These are phyloP conservation scores for Crucibulum laeve DNA, from an alignment of 768 basidiomycete species.

Conservation along the genomic window DNA sequence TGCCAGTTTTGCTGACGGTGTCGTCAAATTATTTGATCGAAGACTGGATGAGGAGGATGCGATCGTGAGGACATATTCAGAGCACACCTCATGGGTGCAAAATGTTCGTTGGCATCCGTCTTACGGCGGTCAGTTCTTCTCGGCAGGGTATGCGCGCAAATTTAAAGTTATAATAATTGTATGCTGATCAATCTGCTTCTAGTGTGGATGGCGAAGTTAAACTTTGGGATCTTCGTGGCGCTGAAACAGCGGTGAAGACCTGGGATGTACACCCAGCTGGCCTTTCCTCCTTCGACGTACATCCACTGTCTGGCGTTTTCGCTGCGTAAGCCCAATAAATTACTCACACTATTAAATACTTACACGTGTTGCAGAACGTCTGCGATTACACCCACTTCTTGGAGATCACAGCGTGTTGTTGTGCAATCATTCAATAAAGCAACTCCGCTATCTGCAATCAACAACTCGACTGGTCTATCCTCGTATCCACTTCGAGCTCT, in stretches of 20 bases:
- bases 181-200: slow-evolving; percentile 2
- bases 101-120: slow-evolving; percentile 83
- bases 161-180: neutral
- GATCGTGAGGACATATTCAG: slow-evolving; percentile 70
- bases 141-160: slow-evolving; percentile 66
- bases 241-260: slow-evolving; percentile 51
- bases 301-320: slow-evolving; percentile 78
- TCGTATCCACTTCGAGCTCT: slow-evolving; percentile 49
- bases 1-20: slow-evolving; percentile 91
- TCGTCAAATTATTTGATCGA: slow-evolving; percentile 86
- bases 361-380: slow-evolving; percentile 40
- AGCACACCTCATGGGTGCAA: slow-evolving; percentile 86
- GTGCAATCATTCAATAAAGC: slow-evolving; percentile 52
- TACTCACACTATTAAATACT: slow-evolving; percentile 5
- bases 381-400: slow-evolving; percentile 52
- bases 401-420: slow-evolving; percentile 60
- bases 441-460: slow-evolving; percentile 37
- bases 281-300: slow-evolving; percentile 82
- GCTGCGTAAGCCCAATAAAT: slow-evolving; percentile 58
- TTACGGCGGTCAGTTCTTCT: slow-evolving; percentile 65
- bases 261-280: slow-evolving; percentile 70
- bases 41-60: slow-evolving; percentile 82
- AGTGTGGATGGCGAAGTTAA: slow-evolving; percentile 90
- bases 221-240: slow-evolving; percentile 82
- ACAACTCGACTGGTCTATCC: slow-evolving; percentile 50